Base-by-base conservation (phyloP, 1,139 yeast genomes). In the Saccharomyces hybrid region DNA sequence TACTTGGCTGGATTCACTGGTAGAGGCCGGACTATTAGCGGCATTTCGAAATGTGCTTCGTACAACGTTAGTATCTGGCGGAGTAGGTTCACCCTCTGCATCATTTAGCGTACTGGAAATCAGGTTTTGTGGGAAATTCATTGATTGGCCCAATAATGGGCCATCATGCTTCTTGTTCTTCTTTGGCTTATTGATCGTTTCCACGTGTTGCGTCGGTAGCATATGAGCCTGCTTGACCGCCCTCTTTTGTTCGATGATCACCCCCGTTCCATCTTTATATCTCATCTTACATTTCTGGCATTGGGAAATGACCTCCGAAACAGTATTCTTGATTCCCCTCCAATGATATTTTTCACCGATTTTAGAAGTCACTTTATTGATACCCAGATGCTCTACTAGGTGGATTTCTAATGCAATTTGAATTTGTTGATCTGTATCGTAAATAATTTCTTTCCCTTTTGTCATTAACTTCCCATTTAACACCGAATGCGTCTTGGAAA, bases 311-410 rank as follows among this genome's bases (percentile, higher is more conserved):
- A 89, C 95, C 46, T 83, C 82, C 0, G 87, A 84, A 0, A 88
- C 97, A 0, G 97, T 89, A 59, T 83, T 90, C 70, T 93, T 91
- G 59, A 93, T 87, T 51, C 96, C 80, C 1, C 90, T 81, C 97
- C 98, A 93, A 68, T 89, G 96, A 64, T 86, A 93, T 61, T 81
- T 80, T 59, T 87, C 95, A 0, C 95, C 80, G 21, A 93, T 82
- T 41, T 79, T 74, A 0, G 93, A 75, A 0, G 97, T 90, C 1
- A 96, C 85, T 64, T 85, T 87, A 71, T 93, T 93, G 58, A 93
- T 89, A n/a, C 98, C 98, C 4, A 86, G 86, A 67, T 90, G 97
- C 54, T 79, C 79, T 16, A 80, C 73, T 60, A 78, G 67, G 68
- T 91, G 98, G 14, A 81, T 71, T 51, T 82, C 85, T n/a, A 82